Evolutionary conservation across 345 rosid genomes (phyloP).

Genomic region (Brassica nigra): DNA sequence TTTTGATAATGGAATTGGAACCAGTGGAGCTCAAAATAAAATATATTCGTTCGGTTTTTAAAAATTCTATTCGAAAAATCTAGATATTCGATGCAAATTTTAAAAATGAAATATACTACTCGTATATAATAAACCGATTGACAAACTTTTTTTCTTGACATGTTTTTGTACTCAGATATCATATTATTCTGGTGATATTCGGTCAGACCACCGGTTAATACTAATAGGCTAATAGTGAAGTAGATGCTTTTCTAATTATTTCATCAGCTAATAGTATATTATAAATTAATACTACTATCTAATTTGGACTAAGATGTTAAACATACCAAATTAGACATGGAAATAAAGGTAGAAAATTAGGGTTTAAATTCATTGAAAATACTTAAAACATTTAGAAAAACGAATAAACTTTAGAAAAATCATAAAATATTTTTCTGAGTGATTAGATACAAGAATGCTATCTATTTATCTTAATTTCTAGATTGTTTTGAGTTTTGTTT

Average conservation of each 20-base stretch:
- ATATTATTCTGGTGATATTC: background rate
- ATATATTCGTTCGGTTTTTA: background rate
- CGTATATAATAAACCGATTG: background rate
- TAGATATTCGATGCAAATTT: constrained; percentile 1
- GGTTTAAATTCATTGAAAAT: background rate
- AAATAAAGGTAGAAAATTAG: background rate
- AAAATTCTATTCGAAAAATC: background rate
- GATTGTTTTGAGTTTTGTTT: background rate
- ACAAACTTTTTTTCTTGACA: background rate
- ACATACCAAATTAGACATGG: background rate
- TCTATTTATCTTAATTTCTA: background rate
- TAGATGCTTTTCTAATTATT: background rate
- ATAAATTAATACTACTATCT: background rate
- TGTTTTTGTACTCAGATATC: background rate
- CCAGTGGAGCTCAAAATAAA: constrained; percentile 15
- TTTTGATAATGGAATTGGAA: constrained; percentile 16
- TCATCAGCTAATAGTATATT: background rate
- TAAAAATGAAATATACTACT: background rate
- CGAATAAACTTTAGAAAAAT: too few relatives aligned
- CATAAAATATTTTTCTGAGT: too few relatives aligned
- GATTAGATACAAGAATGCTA: background rate
- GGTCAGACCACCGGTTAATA: background rate
- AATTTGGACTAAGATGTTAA: background rate
- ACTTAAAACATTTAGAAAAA: background rate
- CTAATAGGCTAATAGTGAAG: background rate